A percentile compares a stretch with the other conserved stretches of the same genome.
Conservation (phyloP, 140 eudicot species). For the Cichorium intybus region DNA sequence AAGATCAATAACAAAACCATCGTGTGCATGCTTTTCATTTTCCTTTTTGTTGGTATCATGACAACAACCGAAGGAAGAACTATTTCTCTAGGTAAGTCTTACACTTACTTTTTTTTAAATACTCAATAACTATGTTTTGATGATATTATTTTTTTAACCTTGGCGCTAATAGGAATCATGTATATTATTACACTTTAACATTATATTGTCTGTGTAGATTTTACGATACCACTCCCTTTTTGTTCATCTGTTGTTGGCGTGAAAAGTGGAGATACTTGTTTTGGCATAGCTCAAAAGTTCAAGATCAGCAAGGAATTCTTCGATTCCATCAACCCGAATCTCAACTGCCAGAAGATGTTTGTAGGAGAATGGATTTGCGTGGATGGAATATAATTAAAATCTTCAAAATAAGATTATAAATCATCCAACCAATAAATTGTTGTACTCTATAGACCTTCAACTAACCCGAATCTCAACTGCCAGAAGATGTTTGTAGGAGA, state of each 20-base stretch:
- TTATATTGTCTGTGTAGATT: background rate
- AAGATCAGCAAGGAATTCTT: conserved; percentile 7
- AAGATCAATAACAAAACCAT: conserved; percentile 13
- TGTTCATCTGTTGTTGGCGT: conserved; percentile 26
- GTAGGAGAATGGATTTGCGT: conserved; percentile 33
- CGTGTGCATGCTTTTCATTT: conserved; percentile 14
- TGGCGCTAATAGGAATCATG: background rate
- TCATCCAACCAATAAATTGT: conserved; percentile 1
- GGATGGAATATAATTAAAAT: background rate
- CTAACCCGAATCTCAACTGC: conserved; percentile 25
- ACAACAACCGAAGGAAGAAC: conserved; percentile 8
- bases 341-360: conserved; percentile 21
- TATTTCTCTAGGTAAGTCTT: conserved; percentile 5
- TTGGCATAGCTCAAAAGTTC: conserved; percentile 3
- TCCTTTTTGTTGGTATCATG: conserved; percentile 6
- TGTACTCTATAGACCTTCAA: background rate
- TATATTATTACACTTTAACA: background rate
- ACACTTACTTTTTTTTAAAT: background rate
- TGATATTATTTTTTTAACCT: background rate
- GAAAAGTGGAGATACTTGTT: conserved; percentile 34
- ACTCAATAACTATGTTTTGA: background rate
- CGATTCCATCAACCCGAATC: conserved; percentile 27
- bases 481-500: conserved; percentile 24
- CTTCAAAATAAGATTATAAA: background rate
- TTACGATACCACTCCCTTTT: background rate